A percentile compares a stretch with the other conserved stretches of the same genome.
These are phyloP conservation scores for Murraya paniculata DNA, from an alignment of 345 rosid genomes.

Conservation along the genomic window DNA sequence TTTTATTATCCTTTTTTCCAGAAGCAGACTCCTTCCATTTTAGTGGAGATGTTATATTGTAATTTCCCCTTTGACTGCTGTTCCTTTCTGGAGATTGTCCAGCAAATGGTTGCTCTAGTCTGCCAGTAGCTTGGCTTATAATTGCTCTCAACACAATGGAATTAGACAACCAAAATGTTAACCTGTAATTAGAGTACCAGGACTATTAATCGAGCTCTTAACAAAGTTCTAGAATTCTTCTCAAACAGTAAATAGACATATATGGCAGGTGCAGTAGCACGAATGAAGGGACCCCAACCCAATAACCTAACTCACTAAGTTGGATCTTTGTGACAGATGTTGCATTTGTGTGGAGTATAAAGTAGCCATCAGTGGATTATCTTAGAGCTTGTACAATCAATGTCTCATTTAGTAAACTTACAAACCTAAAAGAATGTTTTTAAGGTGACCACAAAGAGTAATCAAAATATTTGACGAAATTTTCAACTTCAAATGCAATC, in stretches of 20 bases:
- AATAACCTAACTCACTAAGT: constrained; percentile 1
- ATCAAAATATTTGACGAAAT: background rate
- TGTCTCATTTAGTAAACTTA: background rate
- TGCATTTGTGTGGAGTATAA: background rate
- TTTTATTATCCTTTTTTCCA: constrained; percentile 38
- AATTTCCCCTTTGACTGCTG: constrained; percentile 34
- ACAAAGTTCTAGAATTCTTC: constrained; percentile 6
- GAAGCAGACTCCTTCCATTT: constrained; percentile 64
- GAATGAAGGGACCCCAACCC: background rate
- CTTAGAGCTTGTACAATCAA: background rate
- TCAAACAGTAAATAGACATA: background rate
- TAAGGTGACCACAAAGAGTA: background rate
- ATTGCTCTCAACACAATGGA: constrained; percentile 70
- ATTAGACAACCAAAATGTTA: constrained; percentile 95
- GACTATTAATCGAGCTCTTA: constrained; percentile 1
- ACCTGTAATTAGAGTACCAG: constrained; percentile 40
- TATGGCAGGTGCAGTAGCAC: background rate
- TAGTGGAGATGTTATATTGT: constrained; percentile 36
- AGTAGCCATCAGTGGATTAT: background rate
- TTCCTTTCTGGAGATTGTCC: constrained; percentile 33
- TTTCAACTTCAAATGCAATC: background rate
- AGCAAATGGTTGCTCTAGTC: constrained; percentile 31
- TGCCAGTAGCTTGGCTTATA: constrained; percentile 45
- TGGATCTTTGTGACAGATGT: background rate
- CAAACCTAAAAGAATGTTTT: background rate